Percentiles rank a stretch among this genome's conserved stretches.
Evolutionary conservation across 768 basidiomycete genomes (phyloP).

Genomic region (Mycena polygramma): DNA sequence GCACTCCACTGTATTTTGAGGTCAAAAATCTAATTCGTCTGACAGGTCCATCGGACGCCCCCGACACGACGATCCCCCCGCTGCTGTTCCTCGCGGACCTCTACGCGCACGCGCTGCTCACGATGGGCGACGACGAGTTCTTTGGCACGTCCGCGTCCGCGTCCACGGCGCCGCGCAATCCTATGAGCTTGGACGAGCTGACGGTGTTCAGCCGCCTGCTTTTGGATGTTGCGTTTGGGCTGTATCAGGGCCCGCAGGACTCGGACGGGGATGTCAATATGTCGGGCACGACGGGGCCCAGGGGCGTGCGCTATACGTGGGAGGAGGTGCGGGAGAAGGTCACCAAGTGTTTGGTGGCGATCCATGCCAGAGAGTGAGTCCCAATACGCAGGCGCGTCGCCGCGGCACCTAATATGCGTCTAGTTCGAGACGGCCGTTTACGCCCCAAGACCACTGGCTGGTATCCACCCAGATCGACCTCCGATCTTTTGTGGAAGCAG

Average conservation of each 20-base stretch:
- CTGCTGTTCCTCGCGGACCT: conserved; percentile 85
- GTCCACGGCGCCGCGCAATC: conserved; percentile 67
- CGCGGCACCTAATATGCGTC: conserved; percentile 20
- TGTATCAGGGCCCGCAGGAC: conserved; percentile 66
- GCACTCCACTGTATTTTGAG: conserved; percentile 12
- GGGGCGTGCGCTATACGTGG: conserved; percentile 64
- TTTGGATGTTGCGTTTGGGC: conserved; percentile 85
- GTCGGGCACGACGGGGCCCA: conserved; percentile 44
- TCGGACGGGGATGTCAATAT: conserved; percentile 42
- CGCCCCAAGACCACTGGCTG: conserved; percentile 89
- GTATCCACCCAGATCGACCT: conserved; percentile 63
- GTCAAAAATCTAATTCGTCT: not conserved
- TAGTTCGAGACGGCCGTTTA: conserved; percentile 89
- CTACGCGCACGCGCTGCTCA: conserved; percentile 86
- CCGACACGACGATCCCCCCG: conserved; percentile 65
- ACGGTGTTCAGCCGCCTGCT: conserved; percentile 80
- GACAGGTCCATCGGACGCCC: conserved; percentile 50
- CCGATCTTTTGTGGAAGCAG: conserved; percentile 85
- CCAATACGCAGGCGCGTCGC: no score
- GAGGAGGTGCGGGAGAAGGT: conserved; percentile 81
- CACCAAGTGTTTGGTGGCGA: conserved; percentile 81
- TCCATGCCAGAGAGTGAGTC: conserved; percentile 91
- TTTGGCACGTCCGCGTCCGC: conserved; percentile 62
- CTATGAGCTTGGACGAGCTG: conserved; percentile 87
- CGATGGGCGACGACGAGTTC: conserved; percentile 98